These are phyloP conservation scores for Crithidia sp. DNA, from an alignment of 208 protist species.

Conservation along the genomic window DNA sequence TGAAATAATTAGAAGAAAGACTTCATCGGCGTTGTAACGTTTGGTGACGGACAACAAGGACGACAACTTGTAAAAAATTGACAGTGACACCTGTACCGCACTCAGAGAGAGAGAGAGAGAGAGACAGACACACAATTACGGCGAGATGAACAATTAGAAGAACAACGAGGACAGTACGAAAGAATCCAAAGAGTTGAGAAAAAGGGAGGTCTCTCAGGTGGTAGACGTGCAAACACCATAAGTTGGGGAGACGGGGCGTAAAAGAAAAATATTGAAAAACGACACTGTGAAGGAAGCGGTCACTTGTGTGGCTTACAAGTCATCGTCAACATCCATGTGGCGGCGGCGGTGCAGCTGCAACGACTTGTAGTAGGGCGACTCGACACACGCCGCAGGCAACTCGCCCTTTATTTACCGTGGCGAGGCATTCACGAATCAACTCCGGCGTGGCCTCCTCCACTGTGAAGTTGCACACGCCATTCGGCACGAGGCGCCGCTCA, in stretches of 20 bases:
- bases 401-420: slow-evolving; percentile 12
- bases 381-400: slow-evolving; percentile 32
- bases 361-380: slow-evolving; percentile 45
- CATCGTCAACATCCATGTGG: slow-evolving; percentile 22
- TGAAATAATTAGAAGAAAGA: too few relatives aligned
- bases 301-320: neutral
- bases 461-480: slow-evolving; percentile 22
- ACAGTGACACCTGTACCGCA: too few relatives aligned
- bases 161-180: too few relatives aligned
- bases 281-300: slow-evolving; percentile 4
- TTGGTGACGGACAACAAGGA: too few relatives aligned
- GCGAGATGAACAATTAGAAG: too few relatives aligned
- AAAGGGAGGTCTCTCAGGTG: too few relatives aligned
- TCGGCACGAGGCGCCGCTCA: slow-evolving; percentile 6
- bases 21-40: too few relatives aligned
- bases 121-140: too few relatives aligned
- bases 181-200: too few relatives aligned
- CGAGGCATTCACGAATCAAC: slow-evolving; percentile 32
- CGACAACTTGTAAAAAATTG: too few relatives aligned
- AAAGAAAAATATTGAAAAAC: neutral
- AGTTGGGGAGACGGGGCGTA: neutral
- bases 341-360: slow-evolving; percentile 33
- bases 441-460: slow-evolving; percentile 10
- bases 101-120: too few relatives aligned
- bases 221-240: too few relatives aligned